A percentile compares a stretch with the other conserved stretches of the same genome.
Conservation (phyloP, 2,329 filamentous ascomycete genomes). For the Botryotinia convoluta region DNA sequence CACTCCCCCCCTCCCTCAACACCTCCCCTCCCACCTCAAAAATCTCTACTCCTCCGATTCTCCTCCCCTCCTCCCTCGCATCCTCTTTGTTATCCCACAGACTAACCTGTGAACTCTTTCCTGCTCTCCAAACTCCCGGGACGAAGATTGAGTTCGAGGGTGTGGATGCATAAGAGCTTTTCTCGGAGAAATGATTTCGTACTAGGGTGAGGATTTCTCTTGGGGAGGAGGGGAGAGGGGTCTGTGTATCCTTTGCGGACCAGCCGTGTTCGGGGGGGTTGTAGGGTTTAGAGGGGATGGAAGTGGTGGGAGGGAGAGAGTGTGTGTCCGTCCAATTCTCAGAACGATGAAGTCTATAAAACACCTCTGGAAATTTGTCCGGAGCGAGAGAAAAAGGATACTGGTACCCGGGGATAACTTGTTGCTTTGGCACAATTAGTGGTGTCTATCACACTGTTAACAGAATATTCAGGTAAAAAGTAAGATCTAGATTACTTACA, state of each 20-base stretch:
- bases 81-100: not conserved
- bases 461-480: not conserved
- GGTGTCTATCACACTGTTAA: not conserved
- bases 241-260: not conserved
- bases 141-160: not conserved
- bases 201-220: not conserved
- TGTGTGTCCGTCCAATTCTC: not conserved
- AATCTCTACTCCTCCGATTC: not conserved
- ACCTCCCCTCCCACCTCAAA: not conserved
- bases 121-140: not conserved
- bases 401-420: not conserved
- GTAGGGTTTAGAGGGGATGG: not conserved
- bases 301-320: no score
- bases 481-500: not conserved
- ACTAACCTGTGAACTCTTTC: not conserved
- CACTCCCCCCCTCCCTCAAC: not conserved
- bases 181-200: not conserved
- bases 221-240: not conserved
- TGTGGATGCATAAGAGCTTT: not conserved
- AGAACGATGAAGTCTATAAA: not conserved
- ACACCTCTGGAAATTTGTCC: not conserved
- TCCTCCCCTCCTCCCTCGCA: not conserved
- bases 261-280: not conserved
- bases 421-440: accelerated
- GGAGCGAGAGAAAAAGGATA: not conserved